Evolutionary conservation across 305 asterid genomes (phyloP).

Genomic region (Solanum aculeatissimum): DNA sequence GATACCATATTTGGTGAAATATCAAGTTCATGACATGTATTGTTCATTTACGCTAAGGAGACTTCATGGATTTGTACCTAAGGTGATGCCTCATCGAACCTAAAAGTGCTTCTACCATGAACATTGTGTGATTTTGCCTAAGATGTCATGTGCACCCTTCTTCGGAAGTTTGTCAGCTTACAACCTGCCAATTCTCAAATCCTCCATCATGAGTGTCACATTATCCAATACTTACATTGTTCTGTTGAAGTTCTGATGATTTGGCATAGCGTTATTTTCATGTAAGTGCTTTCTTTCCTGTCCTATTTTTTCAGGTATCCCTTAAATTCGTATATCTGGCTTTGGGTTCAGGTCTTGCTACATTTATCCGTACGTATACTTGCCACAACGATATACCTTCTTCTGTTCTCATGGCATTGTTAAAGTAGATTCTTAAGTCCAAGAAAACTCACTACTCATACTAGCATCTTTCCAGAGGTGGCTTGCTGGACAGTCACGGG

Average conservation of each 20-base stretch:
- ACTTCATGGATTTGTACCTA: background rate
- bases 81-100: background rate
- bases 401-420: background rate
- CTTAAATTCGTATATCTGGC: constrained; percentile 54
- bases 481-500: constrained; percentile 85
- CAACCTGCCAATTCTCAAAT: background rate
- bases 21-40: background rate
- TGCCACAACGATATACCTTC: background rate
- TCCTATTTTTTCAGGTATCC: constrained; percentile 33
- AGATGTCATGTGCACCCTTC: background rate
- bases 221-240: background rate
- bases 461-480: constrained; percentile 37
- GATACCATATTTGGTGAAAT: background rate
- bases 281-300: background rate
- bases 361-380: constrained; percentile 41
- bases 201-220: background rate
- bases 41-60: background rate
- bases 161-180: background rate
- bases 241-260: background rate
- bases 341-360: constrained; percentile 56
- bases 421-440: background rate
- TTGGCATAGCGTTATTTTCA: background rate
- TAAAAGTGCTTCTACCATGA: background rate
- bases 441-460: background rate
- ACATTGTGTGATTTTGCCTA: background rate